Evolutionary conservation across 805 yeast genomes (phyloP).

Genomic region (Metschnikowia lachancei): DNA sequence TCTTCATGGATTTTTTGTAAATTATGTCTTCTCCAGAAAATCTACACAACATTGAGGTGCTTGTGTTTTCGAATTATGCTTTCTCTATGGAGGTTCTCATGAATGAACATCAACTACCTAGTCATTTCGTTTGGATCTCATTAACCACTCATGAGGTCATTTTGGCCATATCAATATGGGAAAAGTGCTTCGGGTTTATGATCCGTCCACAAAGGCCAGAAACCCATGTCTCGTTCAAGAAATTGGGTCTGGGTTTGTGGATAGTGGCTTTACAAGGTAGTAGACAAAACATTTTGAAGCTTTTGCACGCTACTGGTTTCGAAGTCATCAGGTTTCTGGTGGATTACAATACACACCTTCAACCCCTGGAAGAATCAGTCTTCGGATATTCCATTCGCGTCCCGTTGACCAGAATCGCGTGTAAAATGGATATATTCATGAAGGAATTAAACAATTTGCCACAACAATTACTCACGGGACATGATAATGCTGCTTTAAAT

Average conservation of each 20-base stretch:
- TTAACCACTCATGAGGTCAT: constrained; percentile 11
- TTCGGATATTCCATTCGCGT: constrained; percentile 11
- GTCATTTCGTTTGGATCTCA: constrained; percentile 3
- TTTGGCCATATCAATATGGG: constrained; percentile 9
- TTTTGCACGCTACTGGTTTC: constrained; percentile 6
- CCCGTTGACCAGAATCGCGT: constrained; percentile 8
- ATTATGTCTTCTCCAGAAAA: constrained; percentile 8
- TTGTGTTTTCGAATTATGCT: constrained; percentile 10
- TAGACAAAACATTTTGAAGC: constrained; percentile 8
- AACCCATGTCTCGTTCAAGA: constrained; percentile 9
- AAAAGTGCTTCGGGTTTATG: constrained; percentile 7
- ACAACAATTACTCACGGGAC: background rate
- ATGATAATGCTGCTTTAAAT: background rate
- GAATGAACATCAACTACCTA: constrained; percentile 1
- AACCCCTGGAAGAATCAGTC: constrained; percentile 3
- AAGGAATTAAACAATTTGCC: background rate
- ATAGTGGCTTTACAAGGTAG: constrained; percentile 8
- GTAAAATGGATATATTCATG: constrained; percentile 8
- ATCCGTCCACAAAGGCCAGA: constrained; percentile 5
- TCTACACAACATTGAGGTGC: constrained; percentile 11
- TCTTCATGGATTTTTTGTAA: background rate
- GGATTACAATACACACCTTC: background rate
- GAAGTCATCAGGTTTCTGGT: constrained; percentile 8
- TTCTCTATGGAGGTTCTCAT: constrained; percentile 11
- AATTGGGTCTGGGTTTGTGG: constrained; percentile 12